Base-by-base conservation (phyloP, 2,329 filamentous ascomycete genomes). In the Fusarium virguliforme region DNA sequence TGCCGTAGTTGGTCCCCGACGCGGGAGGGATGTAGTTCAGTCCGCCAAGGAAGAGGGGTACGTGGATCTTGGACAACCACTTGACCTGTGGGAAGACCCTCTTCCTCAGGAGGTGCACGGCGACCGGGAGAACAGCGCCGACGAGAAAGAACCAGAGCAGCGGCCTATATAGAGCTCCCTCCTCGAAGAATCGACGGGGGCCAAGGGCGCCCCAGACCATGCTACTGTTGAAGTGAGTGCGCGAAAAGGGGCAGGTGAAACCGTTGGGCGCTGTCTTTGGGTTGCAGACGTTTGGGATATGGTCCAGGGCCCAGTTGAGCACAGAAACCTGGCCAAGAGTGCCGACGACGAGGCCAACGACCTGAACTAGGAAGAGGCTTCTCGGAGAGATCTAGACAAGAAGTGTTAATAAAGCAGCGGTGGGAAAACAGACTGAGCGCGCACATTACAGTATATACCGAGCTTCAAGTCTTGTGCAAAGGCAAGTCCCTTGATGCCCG, bases 131-230 rank as follows among this genome's bases (percentile, higher is more conserved):
- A 3, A 84, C 22, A 6, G 82, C 82, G 1, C 88, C 87, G 2
- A 86, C 79, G 22, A 89, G 78, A 79, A 85, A 90, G 79, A 88
- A 89, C 78, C 81, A 88, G 55, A 86, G 81, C 18, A 89, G 77
- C 0, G 79, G 73, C 0, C 81, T 79, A 73, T 90, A 89, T 5
- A 88, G 79, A 3, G 84, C 81, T 3, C 85, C 86, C 0, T 81
- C 74, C 1, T 84, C 84, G 74, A 89, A 89, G 74, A 90, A 87
- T 2, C 87, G 82, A 1, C 81, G 76, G 0, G 88, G 88, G 0
- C 88, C 88, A 26, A 90, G 86, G 15, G 86, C 80, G 34, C 88
- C 88, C 87, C 86, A 88, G 59, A 88, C 84, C 48, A 88, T 80
- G 7, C 86, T 88, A 5, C 83, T 85, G 28, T 85, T 88, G 78